Evolutionary conservation across 2,329 filamentous ascomycete genomes (phyloP).

Genomic region (Diplodia scrobiculata): DNA sequence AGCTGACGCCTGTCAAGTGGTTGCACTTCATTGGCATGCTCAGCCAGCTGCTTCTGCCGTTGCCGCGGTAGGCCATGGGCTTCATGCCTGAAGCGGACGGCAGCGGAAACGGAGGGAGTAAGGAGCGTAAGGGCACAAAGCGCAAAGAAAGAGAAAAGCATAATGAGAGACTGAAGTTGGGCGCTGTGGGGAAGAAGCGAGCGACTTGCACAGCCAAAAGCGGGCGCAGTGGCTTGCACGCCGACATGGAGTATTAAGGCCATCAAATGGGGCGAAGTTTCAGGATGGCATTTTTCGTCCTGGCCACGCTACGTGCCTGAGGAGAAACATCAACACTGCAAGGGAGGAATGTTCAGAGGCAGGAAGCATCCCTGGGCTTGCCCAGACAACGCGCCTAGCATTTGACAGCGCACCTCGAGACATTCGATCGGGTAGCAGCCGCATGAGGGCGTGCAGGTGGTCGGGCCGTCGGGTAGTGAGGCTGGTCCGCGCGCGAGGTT

Average conservation of each 20-base stretch:
- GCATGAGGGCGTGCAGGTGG: too few species aligned
- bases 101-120: background rate
- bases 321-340: slow-evolving; percentile 21
- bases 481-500: background rate
- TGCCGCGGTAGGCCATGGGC: background rate
- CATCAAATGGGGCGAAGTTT: background rate
- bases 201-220: slow-evolving; percentile 15
- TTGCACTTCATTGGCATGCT: background rate
- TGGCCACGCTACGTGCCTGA: slow-evolving; percentile 10
- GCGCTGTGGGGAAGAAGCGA: slow-evolving; percentile 5
- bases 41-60: slow-evolving; percentile 1
- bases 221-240: slow-evolving; percentile 7
- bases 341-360: slow-evolving; percentile 15
- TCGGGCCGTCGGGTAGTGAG: too few species aligned
- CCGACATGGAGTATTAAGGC: slow-evolving; percentile 6
- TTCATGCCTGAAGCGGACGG: slow-evolving; percentile 10
- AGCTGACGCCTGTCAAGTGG: slow-evolving; percentile 14
- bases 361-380: slow-evolving; percentile 8
- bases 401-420: too few species aligned
- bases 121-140: slow-evolving; percentile 27
- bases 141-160: slow-evolving; percentile 14
- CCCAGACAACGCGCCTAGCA: background rate
- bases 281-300: slow-evolving; percentile 4
- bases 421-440: too few species aligned
- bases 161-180: slow-evolving; percentile 6